Conservation (phyloP, 345 rosid species). For the Draba incana region DNA sequence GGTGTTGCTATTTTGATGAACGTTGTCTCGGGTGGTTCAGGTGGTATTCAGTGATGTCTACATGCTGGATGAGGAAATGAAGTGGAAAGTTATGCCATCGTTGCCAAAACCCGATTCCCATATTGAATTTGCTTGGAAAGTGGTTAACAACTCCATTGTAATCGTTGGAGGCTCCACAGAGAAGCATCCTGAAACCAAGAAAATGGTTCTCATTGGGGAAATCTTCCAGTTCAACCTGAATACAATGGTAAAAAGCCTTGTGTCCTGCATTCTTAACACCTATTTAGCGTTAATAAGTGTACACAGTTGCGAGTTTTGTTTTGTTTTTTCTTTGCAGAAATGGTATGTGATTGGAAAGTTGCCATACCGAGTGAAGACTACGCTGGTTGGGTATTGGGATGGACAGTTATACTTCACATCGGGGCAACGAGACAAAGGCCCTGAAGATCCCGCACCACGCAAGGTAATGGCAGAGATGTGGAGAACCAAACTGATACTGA, state of each 20-base stretch:
- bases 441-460: constrained; percentile 75
- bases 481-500: constrained; percentile 81
- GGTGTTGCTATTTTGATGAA: not conserved
- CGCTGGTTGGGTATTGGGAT: constrained; percentile 79
- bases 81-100: constrained; percentile 80
- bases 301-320: constrained; percentile 18
- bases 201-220: constrained; percentile 90
- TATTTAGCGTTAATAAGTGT: not conserved
- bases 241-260: constrained; percentile 55
- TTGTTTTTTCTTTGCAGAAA: constrained; percentile 49
- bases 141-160: constrained; percentile 84
- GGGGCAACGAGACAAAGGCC: constrained; percentile 95
- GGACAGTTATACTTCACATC: constrained; percentile 92
- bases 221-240: constrained; percentile 76
- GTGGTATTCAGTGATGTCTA: constrained; percentile 84
- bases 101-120: constrained; percentile 96
- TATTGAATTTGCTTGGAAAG: constrained; percentile 91
- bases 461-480: constrained; percentile 89
- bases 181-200: constrained; percentile 89
- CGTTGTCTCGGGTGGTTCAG: constrained; percentile 46
- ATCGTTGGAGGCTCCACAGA: constrained; percentile 96
- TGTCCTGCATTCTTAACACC: not conserved
- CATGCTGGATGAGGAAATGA: constrained; percentile 89
- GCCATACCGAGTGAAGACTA: constrained; percentile 94
- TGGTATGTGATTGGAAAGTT: constrained; percentile 91